Percentiles rank a stretch among this genome's conserved stretches.
Evolutionary conservation across 2,329 filamentous ascomycete species (phyloP).

Genomic region (Botryosphaeria dothidea): DNA sequence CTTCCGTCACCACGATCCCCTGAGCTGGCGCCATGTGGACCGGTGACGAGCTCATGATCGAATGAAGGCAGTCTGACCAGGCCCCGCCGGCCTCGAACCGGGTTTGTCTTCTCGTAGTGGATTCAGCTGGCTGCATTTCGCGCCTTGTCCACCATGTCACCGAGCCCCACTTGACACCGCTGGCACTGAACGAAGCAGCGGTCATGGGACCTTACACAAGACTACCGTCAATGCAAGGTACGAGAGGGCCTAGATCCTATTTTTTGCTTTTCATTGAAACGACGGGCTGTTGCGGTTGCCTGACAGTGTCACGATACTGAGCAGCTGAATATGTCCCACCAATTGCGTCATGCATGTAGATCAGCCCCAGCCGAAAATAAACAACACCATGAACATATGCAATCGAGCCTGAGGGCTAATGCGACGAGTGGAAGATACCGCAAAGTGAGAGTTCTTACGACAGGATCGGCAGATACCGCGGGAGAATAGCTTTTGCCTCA

Average conservation of each 20-base stretch:
- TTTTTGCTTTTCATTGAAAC: too few relatives aligned
- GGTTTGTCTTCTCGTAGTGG: not conserved
- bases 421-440: too few relatives aligned
- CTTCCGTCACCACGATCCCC: not conserved
- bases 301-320: too few relatives aligned
- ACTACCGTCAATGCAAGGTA: not conserved
- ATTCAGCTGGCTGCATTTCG: not conserved
- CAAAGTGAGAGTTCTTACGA: too few relatives aligned
- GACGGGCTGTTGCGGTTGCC: too few relatives aligned
- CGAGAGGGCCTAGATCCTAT: not conserved
- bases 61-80: not conserved
- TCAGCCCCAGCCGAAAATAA: not conserved
- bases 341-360: not conserved
- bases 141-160: not conserved
- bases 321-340: not conserved
- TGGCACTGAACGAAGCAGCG: not conserved
- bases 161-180: not conserved
- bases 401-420: too few relatives aligned
- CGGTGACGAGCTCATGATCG: not conserved
- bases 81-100: not conserved
- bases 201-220: not conserved
- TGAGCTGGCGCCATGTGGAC: slow-evolving; percentile 14
- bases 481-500: too few relatives aligned
- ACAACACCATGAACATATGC: too few relatives aligned
- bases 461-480: too few relatives aligned